Evolutionary conservation across 306 rosid genomes (phyloP).

Genomic region (Trichosanthes truncata): DNA sequence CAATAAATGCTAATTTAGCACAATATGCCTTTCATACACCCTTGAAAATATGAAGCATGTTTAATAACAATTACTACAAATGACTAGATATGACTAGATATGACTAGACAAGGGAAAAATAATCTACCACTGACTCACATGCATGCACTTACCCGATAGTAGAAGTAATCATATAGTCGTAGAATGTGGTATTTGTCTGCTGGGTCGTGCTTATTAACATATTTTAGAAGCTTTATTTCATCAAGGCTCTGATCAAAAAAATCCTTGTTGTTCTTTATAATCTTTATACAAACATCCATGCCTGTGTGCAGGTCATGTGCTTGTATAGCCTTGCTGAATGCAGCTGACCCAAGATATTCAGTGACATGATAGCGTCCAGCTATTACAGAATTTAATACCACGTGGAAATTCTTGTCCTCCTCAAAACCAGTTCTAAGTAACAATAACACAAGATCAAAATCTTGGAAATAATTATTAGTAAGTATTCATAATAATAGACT

Average conservation of each 20-base stretch:
- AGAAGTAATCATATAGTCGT: slow-evolving; percentile 92
- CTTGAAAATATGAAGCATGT: background rate
- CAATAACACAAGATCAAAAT: slow-evolving; percentile 27
- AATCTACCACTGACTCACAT: background rate
- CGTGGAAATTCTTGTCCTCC: slow-evolving; percentile 99
- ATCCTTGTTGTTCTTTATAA: slow-evolving; percentile 98
- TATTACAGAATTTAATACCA: slow-evolving; percentile 81
- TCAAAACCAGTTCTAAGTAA: slow-evolving; percentile 94
- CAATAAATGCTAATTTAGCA: background rate
- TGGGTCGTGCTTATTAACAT: slow-evolving; percentile 94
- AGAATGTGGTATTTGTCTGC: slow-evolving; percentile 91
- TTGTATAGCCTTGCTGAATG: slow-evolving; percentile 98
- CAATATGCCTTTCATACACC: background rate
- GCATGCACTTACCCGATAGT: slow-evolving; percentile 68
- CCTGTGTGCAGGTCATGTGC: slow-evolving; percentile 97
- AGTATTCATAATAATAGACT: background rate
- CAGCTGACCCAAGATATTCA: slow-evolving; percentile 98
- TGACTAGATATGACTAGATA: background rate
- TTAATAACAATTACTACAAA: background rate
- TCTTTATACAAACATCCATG: slow-evolving; percentile 96
- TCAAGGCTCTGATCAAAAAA: slow-evolving; percentile 99
- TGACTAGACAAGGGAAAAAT: background rate
- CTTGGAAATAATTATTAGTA: background rate
- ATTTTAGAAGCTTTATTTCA: slow-evolving; percentile 98
- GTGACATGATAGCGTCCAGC: slow-evolving; percentile 99